These are phyloP conservation scores for Trypanosoma vivax DNA, from an alignment of 208 protist species.

Conservation along the genomic window DNA sequence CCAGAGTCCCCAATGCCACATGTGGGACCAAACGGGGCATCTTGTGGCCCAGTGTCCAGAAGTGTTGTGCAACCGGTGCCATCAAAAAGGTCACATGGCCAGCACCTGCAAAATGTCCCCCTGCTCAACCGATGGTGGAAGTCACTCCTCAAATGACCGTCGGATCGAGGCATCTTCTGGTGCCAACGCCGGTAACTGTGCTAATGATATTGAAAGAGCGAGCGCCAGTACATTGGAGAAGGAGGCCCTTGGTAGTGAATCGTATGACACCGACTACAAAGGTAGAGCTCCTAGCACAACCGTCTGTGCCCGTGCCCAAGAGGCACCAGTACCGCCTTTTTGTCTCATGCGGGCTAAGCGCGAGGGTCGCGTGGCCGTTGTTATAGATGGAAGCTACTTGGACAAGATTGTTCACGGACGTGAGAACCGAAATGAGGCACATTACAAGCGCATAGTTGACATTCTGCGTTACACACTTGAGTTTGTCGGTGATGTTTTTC, in stretches of 20 bases:
- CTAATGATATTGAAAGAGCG: too few species aligned
- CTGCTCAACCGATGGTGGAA: neutral
- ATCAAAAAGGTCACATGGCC: conserved; percentile 76
- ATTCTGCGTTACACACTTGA: conserved; percentile 59
- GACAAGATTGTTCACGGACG: conserved; percentile 54
- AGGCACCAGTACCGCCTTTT: conserved; percentile 34
- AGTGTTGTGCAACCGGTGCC: conserved; percentile 59
- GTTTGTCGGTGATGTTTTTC: conserved; percentile 79
- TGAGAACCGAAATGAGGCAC: conserved; percentile 27
- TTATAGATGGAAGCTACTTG: conserved; percentile 86
- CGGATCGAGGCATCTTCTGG: too few species aligned
- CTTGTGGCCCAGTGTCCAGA: conserved; percentile 68
- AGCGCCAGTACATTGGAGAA: too few species aligned
- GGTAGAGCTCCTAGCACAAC: neutral
- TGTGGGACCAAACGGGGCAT: conserved; percentile 76
- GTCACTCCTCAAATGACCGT: too few species aligned
- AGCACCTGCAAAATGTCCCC: neutral
- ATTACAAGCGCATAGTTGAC: conserved; percentile 48
- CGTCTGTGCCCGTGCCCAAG: neutral
- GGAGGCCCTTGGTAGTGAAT: too few species aligned
- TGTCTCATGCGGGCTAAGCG: conserved; percentile 16
- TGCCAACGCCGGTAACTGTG: too few species aligned
- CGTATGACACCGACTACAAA: too few species aligned
- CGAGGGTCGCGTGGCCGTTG: conserved; percentile 53
- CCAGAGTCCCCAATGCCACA: conserved; percentile 64